Percentiles rank a stretch among this genome's conserved stretches.
Evolutionary conservation across 2,329 filamentous ascomycete species (phyloP).

Genomic region (Myrmaecium sp.): DNA sequence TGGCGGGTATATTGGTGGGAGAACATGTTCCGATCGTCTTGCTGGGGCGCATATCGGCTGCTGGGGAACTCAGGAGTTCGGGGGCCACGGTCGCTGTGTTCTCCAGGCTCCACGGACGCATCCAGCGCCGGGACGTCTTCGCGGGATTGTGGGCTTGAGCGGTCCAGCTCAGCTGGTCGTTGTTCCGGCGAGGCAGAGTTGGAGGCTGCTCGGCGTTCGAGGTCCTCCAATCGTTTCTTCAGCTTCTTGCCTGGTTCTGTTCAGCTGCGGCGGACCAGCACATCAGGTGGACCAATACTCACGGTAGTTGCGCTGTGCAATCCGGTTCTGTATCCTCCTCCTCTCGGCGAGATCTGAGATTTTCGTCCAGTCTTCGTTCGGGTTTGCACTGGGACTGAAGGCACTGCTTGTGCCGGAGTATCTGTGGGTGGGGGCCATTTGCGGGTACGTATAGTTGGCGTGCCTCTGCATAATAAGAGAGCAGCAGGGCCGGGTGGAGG

Average conservation of each 20-base stretch:
- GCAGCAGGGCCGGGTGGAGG: conserved; percentile 4
- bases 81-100: conserved; percentile 13
- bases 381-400: conserved; percentile 84
- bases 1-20: conserved; percentile 48
- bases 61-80: conserved; percentile 32
- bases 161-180: conserved; percentile 35
- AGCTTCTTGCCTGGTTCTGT: conserved; percentile 79
- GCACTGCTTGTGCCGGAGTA: conserved; percentile 80
- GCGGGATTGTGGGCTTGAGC: conserved; percentile 17
- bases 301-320: conserved; percentile 97
- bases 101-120: conserved; percentile 10
- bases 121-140: conserved; percentile 19
- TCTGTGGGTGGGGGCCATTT: conserved; percentile 33
- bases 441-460: conserved; percentile 25
- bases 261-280: conserved; percentile 10
- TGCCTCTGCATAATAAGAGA: conserved; percentile 26
- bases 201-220: conserved; percentile 60
- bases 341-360: conserved; percentile 93
- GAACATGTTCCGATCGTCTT: conserved; percentile 51
- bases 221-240: conserved; percentile 73
- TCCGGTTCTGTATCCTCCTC: conserved; percentile 87
- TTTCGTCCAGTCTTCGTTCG: conserved; percentile 98
- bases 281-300: conserved; percentile 21
- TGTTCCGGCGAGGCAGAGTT: conserved; percentile 43
- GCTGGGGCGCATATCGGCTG: conserved; percentile 41